Percentiles rank a stretch among this genome's conserved stretches.
phyloP scores from a whole-genome alignment of 768 basidiomycete species.

The Chalciporus chontae region DNA sequence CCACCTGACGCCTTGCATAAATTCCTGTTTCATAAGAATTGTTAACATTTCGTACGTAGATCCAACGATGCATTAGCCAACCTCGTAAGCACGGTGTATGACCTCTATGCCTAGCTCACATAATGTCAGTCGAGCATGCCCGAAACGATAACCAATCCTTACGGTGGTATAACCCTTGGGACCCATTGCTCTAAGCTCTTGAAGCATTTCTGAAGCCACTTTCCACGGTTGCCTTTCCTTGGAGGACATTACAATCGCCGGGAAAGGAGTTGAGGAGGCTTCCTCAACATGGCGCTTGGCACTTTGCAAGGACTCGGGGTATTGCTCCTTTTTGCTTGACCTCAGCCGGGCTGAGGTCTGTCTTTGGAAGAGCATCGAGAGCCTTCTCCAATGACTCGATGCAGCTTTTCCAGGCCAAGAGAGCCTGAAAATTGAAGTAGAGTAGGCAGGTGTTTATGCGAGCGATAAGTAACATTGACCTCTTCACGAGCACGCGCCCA shows the following conservation, averaged over 20 bases:
- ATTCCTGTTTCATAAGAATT: background rate
- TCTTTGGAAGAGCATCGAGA: slow-evolving; percentile 26
- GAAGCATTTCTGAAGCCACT: slow-evolving; percentile 4
- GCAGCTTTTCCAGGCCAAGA: slow-evolving; percentile 6
- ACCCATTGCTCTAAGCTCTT: slow-evolving; percentile 1
- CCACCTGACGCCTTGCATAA: slow-evolving; percentile 3
- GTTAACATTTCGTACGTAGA: background rate
- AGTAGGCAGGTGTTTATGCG: background rate
- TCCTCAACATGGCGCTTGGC: slow-evolving; percentile 18
- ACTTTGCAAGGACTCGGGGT: slow-evolving; percentile 24
- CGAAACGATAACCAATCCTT: background rate
- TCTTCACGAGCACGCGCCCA: slow-evolving; percentile 33
- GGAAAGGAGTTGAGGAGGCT: background rate
- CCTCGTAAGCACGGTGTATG: slow-evolving; percentile 12
- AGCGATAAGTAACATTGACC: slow-evolving; percentile 13
- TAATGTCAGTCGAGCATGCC: background rate
- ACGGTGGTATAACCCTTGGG: background rate
- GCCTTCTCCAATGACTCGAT: slow-evolving; percentile 27
- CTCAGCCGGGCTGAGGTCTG: slow-evolving; percentile 30
- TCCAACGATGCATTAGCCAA: background rate
- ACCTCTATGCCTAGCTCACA: slow-evolving; percentile 19
- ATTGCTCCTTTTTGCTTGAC: slow-evolving; percentile 35
- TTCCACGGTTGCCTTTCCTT: slow-evolving; percentile 8
- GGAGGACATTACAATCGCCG: background rate
- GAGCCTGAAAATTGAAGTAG: slow-evolving; percentile 5